Evolutionary conservation across 148 eudicot species (phyloP).

Genomic region (Suaeda aralocaspica): DNA sequence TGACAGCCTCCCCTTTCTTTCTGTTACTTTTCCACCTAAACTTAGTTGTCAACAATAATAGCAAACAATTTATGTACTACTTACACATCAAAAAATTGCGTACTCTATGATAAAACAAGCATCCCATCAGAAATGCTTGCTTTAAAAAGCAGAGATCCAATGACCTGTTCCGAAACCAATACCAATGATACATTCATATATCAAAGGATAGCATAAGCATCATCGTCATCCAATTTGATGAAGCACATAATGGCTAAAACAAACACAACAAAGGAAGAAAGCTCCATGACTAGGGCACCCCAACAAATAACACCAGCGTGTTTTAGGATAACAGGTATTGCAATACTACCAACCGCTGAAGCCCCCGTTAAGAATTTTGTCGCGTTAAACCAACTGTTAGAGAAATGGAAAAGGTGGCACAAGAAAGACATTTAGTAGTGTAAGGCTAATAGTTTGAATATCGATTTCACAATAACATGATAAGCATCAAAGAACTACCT

Average conservation of each 20-base stretch:
- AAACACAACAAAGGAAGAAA: slow-evolving; percentile 64
- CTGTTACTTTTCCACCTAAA: not conserved
- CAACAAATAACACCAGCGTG: slow-evolving; percentile 83
- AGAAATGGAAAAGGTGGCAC: slow-evolving; percentile 10
- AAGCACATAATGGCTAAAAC: slow-evolving; percentile 56
- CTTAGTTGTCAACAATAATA: too few relatives aligned
- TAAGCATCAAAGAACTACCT: slow-evolving; percentile 36
- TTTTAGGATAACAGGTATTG: slow-evolving; percentile 73
- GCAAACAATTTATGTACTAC: not conserved
- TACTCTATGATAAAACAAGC: slow-evolving; percentile 5
- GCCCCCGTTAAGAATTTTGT: slow-evolving; percentile 87
- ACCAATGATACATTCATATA: slow-evolving; percentile 13
- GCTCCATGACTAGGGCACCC: slow-evolving; percentile 79
- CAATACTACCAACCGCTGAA: slow-evolving; percentile 79
- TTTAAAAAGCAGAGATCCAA: not conserved
- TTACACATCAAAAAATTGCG: slow-evolving; percentile 4
- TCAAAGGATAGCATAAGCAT: slow-evolving; percentile 54
- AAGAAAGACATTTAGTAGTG: not conserved
- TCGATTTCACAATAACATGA: not conserved
- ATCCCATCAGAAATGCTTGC: not conserved
- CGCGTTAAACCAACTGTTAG: slow-evolving; percentile 76
- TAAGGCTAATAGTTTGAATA: slow-evolving; percentile 1
- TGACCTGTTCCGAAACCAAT: not conserved
- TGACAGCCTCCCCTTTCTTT: not conserved
- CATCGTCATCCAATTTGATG: slow-evolving; percentile 45